Evolutionary conservation across 2,329 filamentous ascomycete species (phyloP).

Genomic region (Aspergillus chevalieri): DNA sequence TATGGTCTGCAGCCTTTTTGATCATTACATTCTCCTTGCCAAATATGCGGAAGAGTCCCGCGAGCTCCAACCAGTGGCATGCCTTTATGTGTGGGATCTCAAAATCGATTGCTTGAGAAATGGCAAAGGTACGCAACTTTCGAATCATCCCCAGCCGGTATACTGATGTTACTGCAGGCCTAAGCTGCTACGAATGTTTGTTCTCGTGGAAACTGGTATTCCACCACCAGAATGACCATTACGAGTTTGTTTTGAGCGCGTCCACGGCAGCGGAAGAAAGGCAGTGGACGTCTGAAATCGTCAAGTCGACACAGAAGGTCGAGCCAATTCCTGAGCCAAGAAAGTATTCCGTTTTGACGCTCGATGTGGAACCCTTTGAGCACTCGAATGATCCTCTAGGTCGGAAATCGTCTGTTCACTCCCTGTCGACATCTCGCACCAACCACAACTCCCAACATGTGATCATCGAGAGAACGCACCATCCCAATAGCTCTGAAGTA

Average conservation of each 20-base stretch:
- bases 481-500: conserved; percentile 52
- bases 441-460: conserved; percentile 67
- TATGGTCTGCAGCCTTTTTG: conserved; percentile 79
- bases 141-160: conserved; percentile 10
- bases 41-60: conserved; percentile 58
- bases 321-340: conserved; percentile 41
- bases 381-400: conserved; percentile 60
- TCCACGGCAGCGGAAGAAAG: conserved; percentile 74
- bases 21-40: conserved; percentile 71
- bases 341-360: conserved; percentile 42
- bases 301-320: conserved; percentile 46
- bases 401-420: conserved; percentile 65
- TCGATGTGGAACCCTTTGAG: conserved; percentile 69
- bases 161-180: conserved; percentile 46
- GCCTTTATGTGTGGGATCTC: conserved; percentile 54
- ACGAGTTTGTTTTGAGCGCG: conserved; percentile 80
- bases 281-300: conserved; percentile 69
- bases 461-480: conserved; percentile 78
- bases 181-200: conserved; percentile 80
- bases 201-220: conserved; percentile 92
- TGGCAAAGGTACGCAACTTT: conserved; percentile 24
- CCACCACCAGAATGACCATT: conserved; percentile 66
- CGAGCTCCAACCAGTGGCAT: conserved; percentile 67
- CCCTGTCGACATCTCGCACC: conserved; percentile 66
- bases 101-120: conserved; percentile 31